Evolutionary conservation across 2,329 filamentous ascomycete species (phyloP).

Genomic region (Fusarium sp.): DNA sequence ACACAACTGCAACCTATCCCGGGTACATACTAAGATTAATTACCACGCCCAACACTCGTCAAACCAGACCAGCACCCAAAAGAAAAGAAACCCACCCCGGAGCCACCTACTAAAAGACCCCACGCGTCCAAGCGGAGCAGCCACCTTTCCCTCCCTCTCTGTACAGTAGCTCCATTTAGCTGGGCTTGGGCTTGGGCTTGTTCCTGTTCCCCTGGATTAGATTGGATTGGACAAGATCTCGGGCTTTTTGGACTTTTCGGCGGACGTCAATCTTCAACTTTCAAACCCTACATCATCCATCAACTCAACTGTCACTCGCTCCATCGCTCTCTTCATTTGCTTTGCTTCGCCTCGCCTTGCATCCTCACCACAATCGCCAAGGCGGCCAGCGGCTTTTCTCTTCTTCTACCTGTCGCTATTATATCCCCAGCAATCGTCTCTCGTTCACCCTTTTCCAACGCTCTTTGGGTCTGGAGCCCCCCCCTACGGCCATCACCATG

Average conservation of each 20-base stretch:
- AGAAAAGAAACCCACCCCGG: slow-evolving; percentile 12
- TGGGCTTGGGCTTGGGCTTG: slow-evolving; percentile 14
- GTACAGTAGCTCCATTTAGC: slow-evolving; percentile 40
- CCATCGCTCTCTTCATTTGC: slow-evolving; percentile 22
- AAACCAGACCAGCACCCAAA: slow-evolving; percentile 1
- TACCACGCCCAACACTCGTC: neutral
- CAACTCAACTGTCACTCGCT: slow-evolving; percentile 22
- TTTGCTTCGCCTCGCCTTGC: slow-evolving; percentile 12
- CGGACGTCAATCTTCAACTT: slow-evolving; percentile 32
- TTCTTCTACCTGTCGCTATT: slow-evolving; percentile 26
- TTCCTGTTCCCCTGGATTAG: slow-evolving; percentile 44
- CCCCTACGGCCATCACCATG: slow-evolving; percentile 47
- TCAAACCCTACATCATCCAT: slow-evolving; percentile 36
- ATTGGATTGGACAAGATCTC: slow-evolving; percentile 36
- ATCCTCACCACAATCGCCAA: slow-evolving; percentile 38
- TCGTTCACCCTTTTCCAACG: slow-evolving; percentile 36
- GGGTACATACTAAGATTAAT: neutral
- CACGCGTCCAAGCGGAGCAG: slow-evolving; percentile 49
- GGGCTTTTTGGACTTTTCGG: slow-evolving; percentile 43
- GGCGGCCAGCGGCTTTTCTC: slow-evolving; percentile 25
- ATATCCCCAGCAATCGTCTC: slow-evolving; percentile 34
- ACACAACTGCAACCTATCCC: slow-evolving; percentile 5
- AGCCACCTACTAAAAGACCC: slow-evolving; percentile 29
- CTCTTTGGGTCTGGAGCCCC: slow-evolving; percentile 41
- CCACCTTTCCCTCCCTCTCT: slow-evolving; percentile 41